Evolutionary conservation across 1,139 yeast genomes (phyloP).

Genomic region (Trichomonascaceae sp.): DNA sequence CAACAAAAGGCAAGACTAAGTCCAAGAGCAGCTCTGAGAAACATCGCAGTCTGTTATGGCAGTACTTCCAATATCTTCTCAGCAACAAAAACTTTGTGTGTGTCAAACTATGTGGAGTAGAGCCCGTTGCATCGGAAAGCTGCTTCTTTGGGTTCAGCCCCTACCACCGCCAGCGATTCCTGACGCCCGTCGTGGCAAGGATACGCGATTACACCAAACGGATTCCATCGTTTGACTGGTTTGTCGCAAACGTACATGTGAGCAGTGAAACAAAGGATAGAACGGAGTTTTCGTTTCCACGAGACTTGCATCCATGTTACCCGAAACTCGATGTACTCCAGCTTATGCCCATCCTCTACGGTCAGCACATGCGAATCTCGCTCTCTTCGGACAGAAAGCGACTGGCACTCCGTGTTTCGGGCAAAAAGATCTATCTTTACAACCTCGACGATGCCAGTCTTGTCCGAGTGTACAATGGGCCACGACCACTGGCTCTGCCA

Average conservation of each 20-base stretch:
- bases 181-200: not conserved
- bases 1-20: not conserved
- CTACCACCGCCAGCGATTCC: not conserved
- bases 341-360: not conserved
- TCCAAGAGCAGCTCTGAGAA: not conserved
- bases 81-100: not conserved
- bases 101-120: not conserved
- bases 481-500: not conserved
- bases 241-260: not conserved
- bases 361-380: not conserved
- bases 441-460: not conserved
- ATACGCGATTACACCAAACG: not conserved
- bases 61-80: not conserved
- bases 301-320: not conserved
- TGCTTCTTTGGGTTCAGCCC: not conserved
- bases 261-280: not conserved
- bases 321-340: not conserved
- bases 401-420: not conserved
- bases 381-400: not conserved
- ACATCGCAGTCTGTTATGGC: not conserved
- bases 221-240: not conserved
- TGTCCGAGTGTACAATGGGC: not conserved
- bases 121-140: not conserved
- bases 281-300: not conserved
- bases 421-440: not conserved